Conservation (phyloP, 2,329 filamentous ascomycete genomes). For the Penicillium oxalicum region DNA sequence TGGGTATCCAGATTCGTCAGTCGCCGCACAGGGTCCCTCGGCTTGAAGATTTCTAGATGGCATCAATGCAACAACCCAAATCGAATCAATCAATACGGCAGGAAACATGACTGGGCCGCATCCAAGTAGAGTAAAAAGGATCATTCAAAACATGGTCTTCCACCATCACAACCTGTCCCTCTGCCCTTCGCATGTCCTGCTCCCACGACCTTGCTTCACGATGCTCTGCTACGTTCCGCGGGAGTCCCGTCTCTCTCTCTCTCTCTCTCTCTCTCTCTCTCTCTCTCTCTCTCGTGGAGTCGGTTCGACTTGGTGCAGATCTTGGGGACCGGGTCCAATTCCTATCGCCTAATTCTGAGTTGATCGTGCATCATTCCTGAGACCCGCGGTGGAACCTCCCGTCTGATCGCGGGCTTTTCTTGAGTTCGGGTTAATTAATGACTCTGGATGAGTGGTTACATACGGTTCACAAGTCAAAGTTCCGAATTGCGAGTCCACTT, state of each 20-base stretch:
- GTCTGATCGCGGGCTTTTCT: slow-evolving; percentile 15
- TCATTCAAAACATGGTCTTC: too few relatives aligned
- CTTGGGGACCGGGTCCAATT: slow-evolving; percentile 12
- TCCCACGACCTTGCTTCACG: too few relatives aligned
- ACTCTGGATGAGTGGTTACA: too few relatives aligned
- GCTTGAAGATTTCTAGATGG: not conserved
- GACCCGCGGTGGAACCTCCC: slow-evolving; percentile 11
- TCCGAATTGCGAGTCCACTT: too few relatives aligned
- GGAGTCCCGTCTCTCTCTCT: not conserved
- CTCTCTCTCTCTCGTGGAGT: not conserved
- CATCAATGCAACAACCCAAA: too few relatives aligned
- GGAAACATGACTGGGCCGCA: too few relatives aligned
- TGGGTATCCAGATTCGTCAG: not conserved
- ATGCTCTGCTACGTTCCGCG: not conserved
- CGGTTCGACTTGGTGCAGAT: slow-evolving; percentile 6
- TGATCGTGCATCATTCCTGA: not conserved
- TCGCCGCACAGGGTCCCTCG: not conserved
- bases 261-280: too few relatives aligned
- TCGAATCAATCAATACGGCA: too few relatives aligned
- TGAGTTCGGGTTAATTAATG: not conserved
- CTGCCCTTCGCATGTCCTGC: too few relatives aligned
- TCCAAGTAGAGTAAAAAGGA: too few relatives aligned
- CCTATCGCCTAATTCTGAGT: slow-evolving; percentile 18
- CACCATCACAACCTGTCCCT: too few relatives aligned
- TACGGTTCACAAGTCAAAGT: too few relatives aligned